Base-by-base conservation (phyloP, 768 basidiomycete species). In the Hygrocybe coccinea region DNA sequence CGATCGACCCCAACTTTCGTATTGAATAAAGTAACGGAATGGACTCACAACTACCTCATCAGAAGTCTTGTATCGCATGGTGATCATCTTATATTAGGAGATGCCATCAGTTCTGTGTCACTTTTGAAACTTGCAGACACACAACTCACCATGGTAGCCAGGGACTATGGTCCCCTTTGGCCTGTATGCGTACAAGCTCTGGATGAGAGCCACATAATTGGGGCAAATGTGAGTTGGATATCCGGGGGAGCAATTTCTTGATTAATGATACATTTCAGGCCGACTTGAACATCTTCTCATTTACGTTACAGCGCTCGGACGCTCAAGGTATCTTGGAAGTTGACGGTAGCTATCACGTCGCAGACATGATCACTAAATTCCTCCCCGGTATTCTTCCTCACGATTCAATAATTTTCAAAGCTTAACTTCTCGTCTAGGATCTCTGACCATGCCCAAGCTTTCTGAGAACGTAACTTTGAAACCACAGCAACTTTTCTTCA, bases 1-100 rank as follows among this genome's bases (percentile, higher is more conserved):
- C 63, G 67, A 9, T 61, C 63, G 35, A 60, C 72, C 14, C 60
- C 71, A 34, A 59, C 67, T 1, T 69, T 72, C 59, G 63, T 64
- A 5, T 66, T 89, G 12, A 62, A 74, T 37, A 72, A 74, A 29
- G 61, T 82, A 6, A 67, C 80, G 0, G 74, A 80, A 37, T 94
- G 91, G 86, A 84, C 87, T 59, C 89, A 91, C 65, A 92, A 89
- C 54, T 93, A 94, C 69, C 58, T 89, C 55, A 82, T 94, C 25
- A 83, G 80, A 3, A 84, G 81, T 54, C 69, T 97, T 19, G 81
- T 79, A 0, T 71, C 81, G 2, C 78, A 77, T 46, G 78, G 74
- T 2, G 69, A 83, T 56, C 72, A 70, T 45, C 66, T 95, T 22
- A 69, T 89, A 15, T 78, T 84, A n/a, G 89, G 89, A 35, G 94